Evolutionary conservation across 225 moss, liverwort and hornwort genomes (phyloP), one percentile per base, ranked within the genome.

Genomic region (Takakia lepidozioides): DNA sequence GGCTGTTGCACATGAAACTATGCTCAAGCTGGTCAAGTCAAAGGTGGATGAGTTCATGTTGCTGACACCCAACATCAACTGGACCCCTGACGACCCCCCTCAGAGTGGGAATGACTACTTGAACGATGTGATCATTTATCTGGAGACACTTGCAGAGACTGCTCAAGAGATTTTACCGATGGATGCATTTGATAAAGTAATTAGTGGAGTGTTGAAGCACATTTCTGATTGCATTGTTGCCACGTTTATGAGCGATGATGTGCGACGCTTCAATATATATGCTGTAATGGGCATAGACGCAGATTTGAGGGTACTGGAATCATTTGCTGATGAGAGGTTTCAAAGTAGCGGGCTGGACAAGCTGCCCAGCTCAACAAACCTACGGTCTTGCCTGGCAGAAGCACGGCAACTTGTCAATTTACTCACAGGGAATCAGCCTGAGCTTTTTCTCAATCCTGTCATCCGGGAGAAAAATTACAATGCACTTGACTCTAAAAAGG

Each of bases 11-110:
- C 95, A 95, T 46, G 95, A 91, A 57, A 91, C 84, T 45, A 98
- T 90, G 95, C 72, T 98, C 59, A 98, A 69, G 49, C 71, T 98
- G 48, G 90, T 98, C 21, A 90, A 98, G 53, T 87, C 90, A 10
- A 98, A 98, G 63, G 84, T 98, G 45, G 84, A 98, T 62, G 95
- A 98, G 67, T 87, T 90, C 54, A 95, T 95, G 95, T 76, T 72
- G 43, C 65, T 87, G 0, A 84, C 85, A 27, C 57, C 72, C 60
- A 78, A 87, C 59, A 91, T 91, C 61, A 83, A 90, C 61, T 98
- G 95, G 95, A 78, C 44, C 29, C 87, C 95, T 38, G 85, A 87
- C 19, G 90, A 90, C 8, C 77, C 78, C 49, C 93, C 89, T 10
- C 77, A 70, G 38, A 76, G 59, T 52, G 86, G 78, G 22, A 93